Conservation (phyloP, 2,329 filamentous ascomycete genomes). For the Fusarium bulbicola region DNA sequence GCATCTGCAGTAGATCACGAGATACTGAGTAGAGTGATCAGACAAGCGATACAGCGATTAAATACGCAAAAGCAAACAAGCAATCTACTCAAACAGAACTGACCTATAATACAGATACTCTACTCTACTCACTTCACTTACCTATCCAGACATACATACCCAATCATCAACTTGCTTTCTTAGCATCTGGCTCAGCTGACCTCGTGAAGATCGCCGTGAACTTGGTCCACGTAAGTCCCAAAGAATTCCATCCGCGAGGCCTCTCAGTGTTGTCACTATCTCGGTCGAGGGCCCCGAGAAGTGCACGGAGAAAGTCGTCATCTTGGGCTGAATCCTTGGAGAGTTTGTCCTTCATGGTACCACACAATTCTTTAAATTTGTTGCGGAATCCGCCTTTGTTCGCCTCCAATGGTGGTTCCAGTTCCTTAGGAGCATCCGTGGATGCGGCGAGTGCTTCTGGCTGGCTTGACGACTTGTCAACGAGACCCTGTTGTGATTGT, state of each 20-base stretch:
- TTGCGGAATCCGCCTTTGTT: not conserved
- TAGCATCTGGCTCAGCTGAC: not conserved
- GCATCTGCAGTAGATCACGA: slow-evolving; percentile 13
- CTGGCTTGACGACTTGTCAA: not conserved
- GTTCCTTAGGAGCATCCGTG: not conserved
- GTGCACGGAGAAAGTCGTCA: not conserved
- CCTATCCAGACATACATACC: not conserved
- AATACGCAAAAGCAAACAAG: not conserved
- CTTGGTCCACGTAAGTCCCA: not conserved
- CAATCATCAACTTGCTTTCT: not conserved
- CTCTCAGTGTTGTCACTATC: not conserved
- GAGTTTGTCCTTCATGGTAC: not conserved
- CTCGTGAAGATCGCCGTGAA: not conserved
- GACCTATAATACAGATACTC: not conserved
- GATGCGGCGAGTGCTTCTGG: not conserved
- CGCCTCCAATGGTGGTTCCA: not conserved
- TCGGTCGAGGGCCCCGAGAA: slow-evolving; percentile 5
- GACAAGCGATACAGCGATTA: not conserved
- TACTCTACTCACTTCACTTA: not conserved
- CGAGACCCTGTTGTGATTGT: not conserved
- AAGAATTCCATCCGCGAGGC: not conserved
- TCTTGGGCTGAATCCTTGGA: not conserved
- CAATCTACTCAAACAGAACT: not conserved
- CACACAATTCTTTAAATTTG: not conserved
- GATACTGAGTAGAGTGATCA: not conserved